Percentiles rank a stretch among this genome's conserved stretches.
Evolutionary conservation across 495 filamentous ascomycete genomes (phyloP).

Genomic region (Tuber magnatum): DNA sequence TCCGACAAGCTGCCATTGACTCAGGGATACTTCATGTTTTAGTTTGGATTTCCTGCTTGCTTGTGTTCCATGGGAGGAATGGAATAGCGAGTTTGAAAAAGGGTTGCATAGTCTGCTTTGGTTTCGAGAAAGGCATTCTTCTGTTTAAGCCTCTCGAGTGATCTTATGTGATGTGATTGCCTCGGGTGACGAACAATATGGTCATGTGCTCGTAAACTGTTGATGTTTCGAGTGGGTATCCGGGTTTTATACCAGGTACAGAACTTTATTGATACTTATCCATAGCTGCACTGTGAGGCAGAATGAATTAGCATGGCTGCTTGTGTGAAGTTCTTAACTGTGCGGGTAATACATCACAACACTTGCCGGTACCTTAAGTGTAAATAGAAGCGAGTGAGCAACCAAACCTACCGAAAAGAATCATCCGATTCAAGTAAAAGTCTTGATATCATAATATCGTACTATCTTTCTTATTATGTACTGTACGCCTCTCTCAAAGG

Average conservation of each 20-base stretch:
- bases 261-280: not conserved
- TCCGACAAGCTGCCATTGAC: constrained; percentile 65
- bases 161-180: not conserved
- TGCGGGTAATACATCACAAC: not conserved
- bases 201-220: not conserved
- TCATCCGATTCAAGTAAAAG: not conserved
- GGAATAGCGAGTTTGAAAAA: not conserved
- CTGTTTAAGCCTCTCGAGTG: not conserved
- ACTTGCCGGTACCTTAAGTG: not conserved
- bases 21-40: constrained; percentile 68
- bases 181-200: not conserved
- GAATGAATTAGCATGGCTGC: not conserved
- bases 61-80: not conserved
- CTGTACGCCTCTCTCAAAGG: no score
- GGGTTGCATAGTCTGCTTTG: not conserved
- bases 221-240: not conserved
- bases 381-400: not conserved
- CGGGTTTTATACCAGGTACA: not conserved
- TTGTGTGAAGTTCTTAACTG: not conserved
- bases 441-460: not conserved
- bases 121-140: not conserved
- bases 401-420: not conserved
- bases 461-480: no score
- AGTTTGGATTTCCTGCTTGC: constrained; percentile 3
- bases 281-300: not conserved